Percentiles rank a stretch among this genome's conserved stretches.
These are phyloP conservation scores for Boletus reticuloceps DNA, from an alignment of 768 basidiomycete genomes.

Conservation along the genomic window DNA sequence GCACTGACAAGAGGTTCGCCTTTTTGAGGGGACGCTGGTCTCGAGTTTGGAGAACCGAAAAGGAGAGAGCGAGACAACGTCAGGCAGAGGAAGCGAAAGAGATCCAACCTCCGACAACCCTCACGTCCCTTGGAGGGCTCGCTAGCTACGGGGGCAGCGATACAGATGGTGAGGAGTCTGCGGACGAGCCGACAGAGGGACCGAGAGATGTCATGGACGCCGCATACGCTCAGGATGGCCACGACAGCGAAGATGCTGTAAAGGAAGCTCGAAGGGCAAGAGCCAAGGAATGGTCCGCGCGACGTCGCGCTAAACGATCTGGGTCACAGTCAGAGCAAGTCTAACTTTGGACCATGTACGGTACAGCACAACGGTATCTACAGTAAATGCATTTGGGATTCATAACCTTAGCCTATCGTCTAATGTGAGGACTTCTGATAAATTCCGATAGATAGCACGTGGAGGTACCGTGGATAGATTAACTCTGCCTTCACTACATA, in stretches of 20 bases:
- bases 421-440: too few species aligned
- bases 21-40: slow-evolving; percentile 81
- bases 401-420: too few species aligned
- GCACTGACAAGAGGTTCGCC: slow-evolving; percentile 72
- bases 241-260: slow-evolving; percentile 19
- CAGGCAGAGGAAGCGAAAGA: slow-evolving; percentile 24
- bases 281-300: slow-evolving; percentile 58
- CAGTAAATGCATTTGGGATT: too few species aligned
- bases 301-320: slow-evolving; percentile 36
- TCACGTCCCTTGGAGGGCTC: slow-evolving; percentile 46
- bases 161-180: slow-evolving; percentile 36
- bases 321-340: slow-evolving; percentile 4
- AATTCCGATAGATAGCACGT: too few species aligned
- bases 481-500: too few species aligned
- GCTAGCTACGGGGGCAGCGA: slow-evolving; percentile 61
- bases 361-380: too few species aligned
- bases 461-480: too few species aligned
- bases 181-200: slow-evolving; percentile 20
- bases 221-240: neutral
- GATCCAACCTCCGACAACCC: slow-evolving; percentile 1
- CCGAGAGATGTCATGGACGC: neutral
- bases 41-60: slow-evolving; percentile 56
- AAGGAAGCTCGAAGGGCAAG: slow-evolving; percentile 50
- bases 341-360: neutral
- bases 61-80: slow-evolving; percentile 41